Evolutionary conservation across 805 yeast species (phyloP), one percentile per base, ranked within the genome.

Genomic region (Millerozyma miso): DNA sequence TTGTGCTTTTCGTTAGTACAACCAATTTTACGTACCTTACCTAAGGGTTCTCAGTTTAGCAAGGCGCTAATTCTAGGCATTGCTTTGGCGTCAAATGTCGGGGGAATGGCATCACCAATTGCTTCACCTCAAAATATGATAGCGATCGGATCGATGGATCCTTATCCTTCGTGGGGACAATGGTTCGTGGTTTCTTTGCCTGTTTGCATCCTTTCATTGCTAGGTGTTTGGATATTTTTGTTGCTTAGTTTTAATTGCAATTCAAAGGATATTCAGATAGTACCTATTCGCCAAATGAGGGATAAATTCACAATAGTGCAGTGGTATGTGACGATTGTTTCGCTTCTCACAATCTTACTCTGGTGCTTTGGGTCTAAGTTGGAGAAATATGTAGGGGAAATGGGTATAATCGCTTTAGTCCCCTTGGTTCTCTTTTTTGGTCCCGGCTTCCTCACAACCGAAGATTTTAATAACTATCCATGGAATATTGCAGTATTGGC

Each of bases 401-500:
- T 90, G 93, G 99, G 99, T n/a, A 83, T 90, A 50, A 81, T 93
- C 46, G 95, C 98, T 0, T 74, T 93, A 43, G 75, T 90, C 14
- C 97, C 99, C 8, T 77, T 91, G 55, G 76, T 89, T n/a, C 65
- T 88, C n/a, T 83, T 91, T 56, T 91, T 91, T 58, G 98, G 97
- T 4, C 80, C 96, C 0, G 97, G 97, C 1, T 65, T 90, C 15
- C 69, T 91, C 46, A 80, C 85, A 6, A 83, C 89, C 1, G 96
- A 90, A 44, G 99, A 91, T 59, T 89, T 91, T 64, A 91, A 93
- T 65, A 91, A 88, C 60, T 91, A 91, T 60, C 81, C 96, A 50
- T 91, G 99, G 99, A 89, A 95, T 3, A 93, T 91, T 53, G 93
- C 93, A 7, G 80, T 91, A 36, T 73, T 91, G 49, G 97, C 98